Evolutionary conservation across 2,329 filamentous ascomycete species (phyloP), one percentile per base, ranked within the genome.

Genomic region (Neobulgaria alba): DNA sequence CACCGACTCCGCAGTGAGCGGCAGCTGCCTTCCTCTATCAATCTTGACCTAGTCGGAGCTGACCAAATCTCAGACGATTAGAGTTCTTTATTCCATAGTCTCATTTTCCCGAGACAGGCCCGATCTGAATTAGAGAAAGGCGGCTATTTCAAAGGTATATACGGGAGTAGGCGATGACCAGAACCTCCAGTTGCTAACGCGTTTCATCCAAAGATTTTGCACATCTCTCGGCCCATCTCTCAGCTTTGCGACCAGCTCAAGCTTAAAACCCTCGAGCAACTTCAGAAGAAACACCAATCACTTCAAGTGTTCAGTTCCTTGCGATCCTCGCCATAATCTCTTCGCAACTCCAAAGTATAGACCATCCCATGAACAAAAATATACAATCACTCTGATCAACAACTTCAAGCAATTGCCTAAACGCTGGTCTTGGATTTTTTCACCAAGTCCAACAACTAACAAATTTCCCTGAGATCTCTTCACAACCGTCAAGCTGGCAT

Each of bases 401-500:
- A 20, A 4, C 32, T 3, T 26, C n/a, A n/a, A n/a, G n/a, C n/a
- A n/a, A n/a, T n/a, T n/a, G n/a, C n/a, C n/a, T n/a, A n/a, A n/a
- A n/a, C n/a, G n/a, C n/a, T n/a, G n/a, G n/a, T n/a, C n/a, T n/a
- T n/a, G n/a, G n/a, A n/a, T n/a, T n/a, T n/a, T n/a, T n/a, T n/a
- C n/a, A n/a, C n/a, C n/a, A n/a, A n/a, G n/a, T n/a, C n/a, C n/a
- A n/a, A n/a, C n/a, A n/a, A n/a, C n/a, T n/a, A n/a, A n/a, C n/a
- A n/a, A n/a, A n/a, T n/a, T 17, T 16, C 18, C 16, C 30, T 39
- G 14, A 33, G 10, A 33, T 19, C 20, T 21, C 5, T 35, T 38
- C 30, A 33, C 46, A 34, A 58, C 57, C 57, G 56, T 41, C 55
- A 60, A 60, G 45, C 53, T 60, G 57, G 57, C 57, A 47, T 59